These are phyloP conservation scores for Alternaria panax DNA, from an alignment of 2,329 filamentous ascomycete genomes.

Conservation along the genomic window DNA sequence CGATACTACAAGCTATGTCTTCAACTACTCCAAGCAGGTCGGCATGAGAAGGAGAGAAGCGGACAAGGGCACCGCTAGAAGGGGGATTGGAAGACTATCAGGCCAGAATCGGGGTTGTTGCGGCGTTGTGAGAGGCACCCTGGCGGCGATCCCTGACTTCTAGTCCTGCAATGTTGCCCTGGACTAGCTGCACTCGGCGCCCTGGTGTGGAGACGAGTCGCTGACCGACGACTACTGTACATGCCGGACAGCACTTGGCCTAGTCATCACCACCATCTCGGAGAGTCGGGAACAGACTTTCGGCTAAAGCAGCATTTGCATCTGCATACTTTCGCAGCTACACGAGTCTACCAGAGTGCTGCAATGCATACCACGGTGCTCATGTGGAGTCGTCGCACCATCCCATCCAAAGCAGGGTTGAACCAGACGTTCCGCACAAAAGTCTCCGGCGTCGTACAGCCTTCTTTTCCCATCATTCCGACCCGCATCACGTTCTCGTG, in stretches of 20 bases:
- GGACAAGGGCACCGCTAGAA: neutral
- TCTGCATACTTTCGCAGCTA: neutral
- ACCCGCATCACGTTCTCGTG: neutral
- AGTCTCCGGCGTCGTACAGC: constrained; percentile 3
- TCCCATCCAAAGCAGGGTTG: neutral
- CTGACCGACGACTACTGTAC: neutral
- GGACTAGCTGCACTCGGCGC: neutral
- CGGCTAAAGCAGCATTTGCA: neutral
- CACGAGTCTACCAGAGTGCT: neutral
- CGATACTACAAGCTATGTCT: neutral
- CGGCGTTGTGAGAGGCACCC: constrained; percentile 13
- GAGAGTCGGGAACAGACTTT: neutral
- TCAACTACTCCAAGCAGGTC: neutral
- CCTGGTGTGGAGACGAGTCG: neutral
- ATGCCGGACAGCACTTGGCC: neutral
- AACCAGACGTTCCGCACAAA: neutral
- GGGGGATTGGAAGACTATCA: constrained; percentile 13
- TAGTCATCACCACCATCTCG: neutral
- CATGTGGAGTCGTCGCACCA: constrained; percentile 18
- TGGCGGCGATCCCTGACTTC: constrained; percentile 17
- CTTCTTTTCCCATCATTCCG: neutral
- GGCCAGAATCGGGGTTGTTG: constrained; percentile 10
- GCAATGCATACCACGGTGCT: neutral
- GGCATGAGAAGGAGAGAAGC: neutral
- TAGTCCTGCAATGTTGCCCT: constrained; percentile 12